Conservation (phyloP, 2,329 filamentous ascomycete genomes). For the Trematosphaeria pertusa region DNA sequence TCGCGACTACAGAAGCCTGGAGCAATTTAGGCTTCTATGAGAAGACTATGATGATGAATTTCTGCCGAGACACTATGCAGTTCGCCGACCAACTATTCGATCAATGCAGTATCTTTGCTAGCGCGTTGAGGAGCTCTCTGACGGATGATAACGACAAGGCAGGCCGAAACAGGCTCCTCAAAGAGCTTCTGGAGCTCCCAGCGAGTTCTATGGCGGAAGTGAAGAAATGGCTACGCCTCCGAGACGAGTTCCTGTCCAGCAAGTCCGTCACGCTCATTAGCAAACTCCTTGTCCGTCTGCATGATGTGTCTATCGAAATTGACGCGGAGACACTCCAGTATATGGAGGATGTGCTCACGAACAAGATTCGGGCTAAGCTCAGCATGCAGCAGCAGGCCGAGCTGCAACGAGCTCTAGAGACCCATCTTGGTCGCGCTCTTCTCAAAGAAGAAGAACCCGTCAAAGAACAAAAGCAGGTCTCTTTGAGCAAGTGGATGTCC, state of each 20-base stretch:
- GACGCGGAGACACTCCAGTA: slow-evolving; percentile 65
- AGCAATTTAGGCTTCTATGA: slow-evolving; percentile 70
- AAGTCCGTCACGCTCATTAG: slow-evolving; percentile 82
- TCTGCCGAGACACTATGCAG: slow-evolving; percentile 94
- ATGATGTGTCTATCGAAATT: slow-evolving; percentile 76
- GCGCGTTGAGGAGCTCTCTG: slow-evolving; percentile 62
- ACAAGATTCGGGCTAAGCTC: slow-evolving; percentile 77
- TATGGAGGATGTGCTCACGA: slow-evolving; percentile 71
- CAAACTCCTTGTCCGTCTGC: slow-evolving; percentile 83
- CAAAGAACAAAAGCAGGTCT: slow-evolving; percentile 49
- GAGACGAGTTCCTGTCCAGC: slow-evolving; percentile 83
- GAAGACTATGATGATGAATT: slow-evolving; percentile 83
- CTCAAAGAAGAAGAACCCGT: slow-evolving; percentile 40
- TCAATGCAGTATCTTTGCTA: slow-evolving; percentile 82
- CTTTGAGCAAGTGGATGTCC: slow-evolving; percentile 49
- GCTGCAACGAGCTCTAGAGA: slow-evolving; percentile 69
- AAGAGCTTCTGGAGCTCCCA: slow-evolving; percentile 69
- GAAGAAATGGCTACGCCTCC: slow-evolving; percentile 86
- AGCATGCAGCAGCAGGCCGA: slow-evolving; percentile 84
- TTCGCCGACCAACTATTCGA: slow-evolving; percentile 86
- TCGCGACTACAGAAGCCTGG: slow-evolving; percentile 84
- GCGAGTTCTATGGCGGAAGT: slow-evolving; percentile 71
- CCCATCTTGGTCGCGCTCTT: slow-evolving; percentile 51
- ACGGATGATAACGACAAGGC: slow-evolving; percentile 45
- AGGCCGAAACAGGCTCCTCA: slow-evolving; percentile 48